Evolutionary conservation across 1,284 basidiomycete genomes (phyloP).

Genomic region (Ceraceosorus guamensis): DNA sequence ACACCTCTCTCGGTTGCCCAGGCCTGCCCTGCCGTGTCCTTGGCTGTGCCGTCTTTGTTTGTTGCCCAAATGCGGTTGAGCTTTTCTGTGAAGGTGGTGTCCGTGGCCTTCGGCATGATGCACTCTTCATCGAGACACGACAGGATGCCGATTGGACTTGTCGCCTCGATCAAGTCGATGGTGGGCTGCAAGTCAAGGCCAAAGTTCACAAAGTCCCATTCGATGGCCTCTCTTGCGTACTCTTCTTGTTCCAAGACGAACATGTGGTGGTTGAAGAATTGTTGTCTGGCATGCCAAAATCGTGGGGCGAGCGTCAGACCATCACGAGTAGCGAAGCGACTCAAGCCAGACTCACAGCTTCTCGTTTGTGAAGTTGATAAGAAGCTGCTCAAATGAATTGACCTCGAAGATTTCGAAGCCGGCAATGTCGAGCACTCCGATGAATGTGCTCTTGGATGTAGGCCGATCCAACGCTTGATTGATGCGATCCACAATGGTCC

Average conservation of each 20-base stretch:
- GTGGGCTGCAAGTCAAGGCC: conserved; percentile 95
- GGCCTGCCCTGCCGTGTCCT: conserved; percentile 24
- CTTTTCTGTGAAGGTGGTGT: conserved; percentile 90
- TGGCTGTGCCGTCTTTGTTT: conserved; percentile 33
- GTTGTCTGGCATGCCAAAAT: conserved; percentile 16
- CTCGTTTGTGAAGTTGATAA: conserved; percentile 95
- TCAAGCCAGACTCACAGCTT: conserved; percentile 18
- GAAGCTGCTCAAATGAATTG: conserved; percentile 79
- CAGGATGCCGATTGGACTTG: conserved; percentile 71
- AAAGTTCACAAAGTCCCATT: conserved; percentile 99
- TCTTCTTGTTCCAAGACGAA: conserved; percentile 99
- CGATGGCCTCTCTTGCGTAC: conserved; percentile 90
- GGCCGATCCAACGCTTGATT: conserved; percentile 90
- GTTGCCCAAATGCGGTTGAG: conserved; percentile 51
- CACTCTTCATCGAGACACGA: conserved; percentile 95
- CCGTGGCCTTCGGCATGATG: conserved; percentile 97
- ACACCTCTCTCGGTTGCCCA: conserved; percentile 41
- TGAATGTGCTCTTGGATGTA: conserved; percentile 81
- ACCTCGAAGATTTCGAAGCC: conserved; percentile 83
- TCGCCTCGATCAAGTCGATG: conserved; percentile 89
- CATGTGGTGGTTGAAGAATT: conserved; percentile 86
- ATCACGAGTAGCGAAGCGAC: not conserved
- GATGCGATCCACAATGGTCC: conserved; percentile 84
- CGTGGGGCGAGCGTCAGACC: not conserved
- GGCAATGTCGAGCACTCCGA: conserved; percentile 97